Conservation (phyloP, 2,329 filamentous ascomycete species). For the Botrytis fabae region DNA sequence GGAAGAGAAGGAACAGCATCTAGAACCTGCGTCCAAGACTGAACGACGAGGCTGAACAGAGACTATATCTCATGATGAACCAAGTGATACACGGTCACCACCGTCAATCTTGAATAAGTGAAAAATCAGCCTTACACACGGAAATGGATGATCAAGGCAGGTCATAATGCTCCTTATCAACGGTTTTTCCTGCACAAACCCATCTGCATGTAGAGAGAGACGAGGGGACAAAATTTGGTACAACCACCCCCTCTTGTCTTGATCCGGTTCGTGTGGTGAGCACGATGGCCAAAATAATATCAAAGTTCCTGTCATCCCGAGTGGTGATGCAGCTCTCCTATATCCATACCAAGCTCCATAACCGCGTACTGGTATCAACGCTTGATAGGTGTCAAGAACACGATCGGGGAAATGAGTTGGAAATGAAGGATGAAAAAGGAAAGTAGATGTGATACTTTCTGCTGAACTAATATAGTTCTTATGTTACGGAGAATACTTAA, state of each 20-base stretch:
- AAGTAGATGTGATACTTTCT: slow-evolving; percentile 10
- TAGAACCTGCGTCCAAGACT: background rate
- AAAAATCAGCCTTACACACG: slow-evolving; percentile 17
- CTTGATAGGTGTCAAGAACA: slow-evolving; percentile 12
- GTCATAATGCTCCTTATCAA: slow-evolving; percentile 19
- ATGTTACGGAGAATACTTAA: background rate
- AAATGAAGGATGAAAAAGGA: slow-evolving; percentile 4
- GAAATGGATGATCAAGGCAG: background rate
- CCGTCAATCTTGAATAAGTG: background rate
- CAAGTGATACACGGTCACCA: slow-evolving; percentile 9
- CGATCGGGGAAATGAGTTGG: slow-evolving; percentile 8
- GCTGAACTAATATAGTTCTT: background rate
- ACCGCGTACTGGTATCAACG: background rate
- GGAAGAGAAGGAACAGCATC: slow-evolving; percentile 8
- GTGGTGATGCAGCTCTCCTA: slow-evolving; percentile 6
- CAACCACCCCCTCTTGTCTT: background rate
- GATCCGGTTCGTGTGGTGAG: slow-evolving; percentile 15
- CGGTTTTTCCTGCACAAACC: slow-evolving; percentile 1
- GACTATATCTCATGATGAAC: background rate
- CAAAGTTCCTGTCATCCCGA: background rate
- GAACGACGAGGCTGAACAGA: slow-evolving; percentile 19
- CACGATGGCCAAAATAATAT: background rate
- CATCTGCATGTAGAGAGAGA: slow-evolving; percentile 4
- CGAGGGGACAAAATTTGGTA: background rate
- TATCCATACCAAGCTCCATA: slow-evolving; percentile 1